Evolutionary conservation across 495 filamentous ascomycete species (phyloP), one percentile per base, ranked within the genome.

Genomic region (Penicillium atrosanguineum): DNA sequence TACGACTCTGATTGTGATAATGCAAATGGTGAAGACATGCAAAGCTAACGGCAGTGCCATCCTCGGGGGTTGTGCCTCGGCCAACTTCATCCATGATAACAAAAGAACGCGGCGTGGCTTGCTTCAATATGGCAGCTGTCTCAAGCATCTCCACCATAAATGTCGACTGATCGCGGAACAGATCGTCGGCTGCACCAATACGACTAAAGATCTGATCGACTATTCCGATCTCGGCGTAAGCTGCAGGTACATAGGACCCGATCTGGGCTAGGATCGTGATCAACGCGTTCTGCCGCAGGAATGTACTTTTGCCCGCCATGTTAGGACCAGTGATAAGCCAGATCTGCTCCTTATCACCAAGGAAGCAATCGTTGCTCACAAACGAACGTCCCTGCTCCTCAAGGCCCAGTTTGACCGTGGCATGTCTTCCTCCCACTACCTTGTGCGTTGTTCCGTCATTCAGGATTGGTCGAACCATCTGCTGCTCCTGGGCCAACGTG

Each of bases 81-180:
- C 94, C 94, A 18, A 98, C 86, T 73, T 98, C 94, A 65, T 98
- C 94, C 93, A 98, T 97, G 63, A 98, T 90, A n/a, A 97, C 94
- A 57, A 98, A 92, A 0, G 85, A 82, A 8, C 75, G 73, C 14
- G 70, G 50, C 0, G 71, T 80, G 4, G 77, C 78, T 44, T 83
- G 74, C 28, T 75, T 77, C 39, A 82, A 64, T 16, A 82, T 80
- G 0, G 78, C 62, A 4, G 79, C 77, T 12, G 79, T 79, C 40
- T 81, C 79, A 7, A 82, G 68, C 73, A 82, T 83, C 53, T 83
- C 79, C 23, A 79, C 76, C 77, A 89, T 97, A 74, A 98, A 98
- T 1, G 94, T 98, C 37, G 89, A 95, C 69, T 96, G 94, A 68
- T 95, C 88, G 26, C 83, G 79, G 74, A 87, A 96, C 19, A 97